Evolutionary conservation across 106 monocot genomes (phyloP), one percentile per base, ranked within the genome.

Genomic region (Acorus gramineus): DNA sequence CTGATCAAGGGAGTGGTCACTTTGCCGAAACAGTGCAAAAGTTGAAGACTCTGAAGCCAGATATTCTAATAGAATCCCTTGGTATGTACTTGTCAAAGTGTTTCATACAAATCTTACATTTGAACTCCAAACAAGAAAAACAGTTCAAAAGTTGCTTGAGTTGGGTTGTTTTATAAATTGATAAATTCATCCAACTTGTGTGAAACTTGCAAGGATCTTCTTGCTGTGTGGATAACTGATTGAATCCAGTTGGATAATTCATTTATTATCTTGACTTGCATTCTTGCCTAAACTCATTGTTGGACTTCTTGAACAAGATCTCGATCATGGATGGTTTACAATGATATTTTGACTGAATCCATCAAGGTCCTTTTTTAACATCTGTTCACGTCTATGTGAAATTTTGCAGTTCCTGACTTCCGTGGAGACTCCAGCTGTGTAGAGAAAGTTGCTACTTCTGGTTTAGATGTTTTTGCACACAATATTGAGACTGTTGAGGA

Each of bases 401-500:
- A 28, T 45, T 2, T 56, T 72, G 71, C 77, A 92, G 87, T 92
- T 69, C 87, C 92, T 68, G 92, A 92, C 73, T 92, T 92, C 53
- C 76, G 75, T 52, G 92, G 92, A 63, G 87, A 92, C 47, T 2
- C 81, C 6, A 51, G 46, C 48, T 92, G 81, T 59, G 84, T 84
- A 47, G 75, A 82, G 66, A 81, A 59, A 53, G 84, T 92, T 65
- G 84, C 87, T 7, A 82, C 57, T 55, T 87, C 81, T 57, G 87
- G 87, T 55, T 57, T 92, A 13, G 73, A 92, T 77, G 92, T 92
- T 62, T 82, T 92, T 62, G 84, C 92, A 52, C 84, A 87, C 67
- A 92, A 92, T 75, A 92, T 92, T 45, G 92, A 92, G 77, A 92
- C 92, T 14, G 92, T 92, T 11, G 84, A 92, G 63, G 92, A 92